Evolutionary conservation across 2,329 filamentous ascomycete genomes (phyloP), one percentile per base, ranked within the genome.

Genomic region (Ilyonectria destructans): DNA sequence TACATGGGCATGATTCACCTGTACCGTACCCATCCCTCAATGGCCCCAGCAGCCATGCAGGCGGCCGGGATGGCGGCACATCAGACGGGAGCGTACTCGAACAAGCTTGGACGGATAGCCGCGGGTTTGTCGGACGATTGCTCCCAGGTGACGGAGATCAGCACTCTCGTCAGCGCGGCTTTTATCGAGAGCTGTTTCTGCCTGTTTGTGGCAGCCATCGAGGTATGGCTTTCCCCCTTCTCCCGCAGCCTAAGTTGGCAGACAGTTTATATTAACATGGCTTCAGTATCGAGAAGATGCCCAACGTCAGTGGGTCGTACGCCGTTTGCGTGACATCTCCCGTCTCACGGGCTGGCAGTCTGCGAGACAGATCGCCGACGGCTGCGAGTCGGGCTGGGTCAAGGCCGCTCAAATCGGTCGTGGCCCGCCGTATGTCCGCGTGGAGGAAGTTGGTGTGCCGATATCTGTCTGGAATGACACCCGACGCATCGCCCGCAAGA

Each of bases 31-130:
- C 95, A 98, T 73, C 96, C 96, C 0, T 89, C 89, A 26, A 98
- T 98, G 95, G 96, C 95, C 1, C 94, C 96, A 0, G 91, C 95
- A 9, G 93, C 95, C 40, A 95, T 97, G 89, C 89, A 95, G 75
- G 95, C 96, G 3, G 94, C 94, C 0, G 92, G 92, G 8, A 87
- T 97, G 70, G 90, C 93, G 10, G 94, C 94, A 1, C 84, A 84
- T 15, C 88, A 92, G 57, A 98, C 96, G 1, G 89, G 87, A 3
- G 83, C 83, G 0, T 93, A 90, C 80, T 93, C 95, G 1, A 90
- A 90, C 68, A 87, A 91, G 70, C 90, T 98, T 66, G 95, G 94
- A 8, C 90, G 92, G 23, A 96, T 98, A 63, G 89, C 91, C 2
- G 93, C 93, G 0, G 95, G 95, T 0, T 80, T 93, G 51, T 85